phyloP scores from a whole-genome alignment of 179 eudicot genomes.

The Silene coronaria region DNA sequence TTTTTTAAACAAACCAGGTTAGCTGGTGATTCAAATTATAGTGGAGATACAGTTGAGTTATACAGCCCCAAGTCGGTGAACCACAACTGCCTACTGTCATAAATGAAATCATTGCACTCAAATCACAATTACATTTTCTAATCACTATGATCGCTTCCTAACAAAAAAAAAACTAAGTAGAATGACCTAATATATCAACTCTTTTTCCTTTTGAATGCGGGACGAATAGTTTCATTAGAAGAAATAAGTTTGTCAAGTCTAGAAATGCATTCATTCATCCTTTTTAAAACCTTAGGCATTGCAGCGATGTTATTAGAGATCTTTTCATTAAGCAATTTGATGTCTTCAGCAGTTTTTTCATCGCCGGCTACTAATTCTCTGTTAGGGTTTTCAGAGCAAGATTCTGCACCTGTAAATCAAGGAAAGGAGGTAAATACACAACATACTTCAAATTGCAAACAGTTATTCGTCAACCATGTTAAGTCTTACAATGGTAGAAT shows the following conservation, averaged over 20 bases:
- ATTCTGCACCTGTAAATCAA: constrained; percentile 24
- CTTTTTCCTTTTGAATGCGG: constrained; percentile 52
- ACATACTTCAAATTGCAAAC: not conserved
- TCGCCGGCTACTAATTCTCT: constrained; percentile 20
- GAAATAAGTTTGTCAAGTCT: constrained; percentile 53
- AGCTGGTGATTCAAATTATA: constrained; percentile 26
- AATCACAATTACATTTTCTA: constrained; percentile 21
- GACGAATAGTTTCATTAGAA: constrained; percentile 37
- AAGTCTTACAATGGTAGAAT: not conserved
- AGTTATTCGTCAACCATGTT: not conserved
- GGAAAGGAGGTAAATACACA: constrained; percentile 3
- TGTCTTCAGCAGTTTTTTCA: constrained; percentile 31
- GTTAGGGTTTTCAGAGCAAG: constrained; percentile 18
- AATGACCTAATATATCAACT: constrained; percentile 20
- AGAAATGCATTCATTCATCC: constrained; percentile 54
- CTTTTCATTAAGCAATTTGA: constrained; percentile 54
- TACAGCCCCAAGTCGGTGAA: constrained; percentile 24
- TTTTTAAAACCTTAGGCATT: constrained; percentile 46
- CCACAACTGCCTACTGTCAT: constrained; percentile 24
- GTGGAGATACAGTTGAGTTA: constrained; percentile 25
- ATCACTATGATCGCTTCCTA: constrained; percentile 14
- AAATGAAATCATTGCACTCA: constrained; percentile 27
- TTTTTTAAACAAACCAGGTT: constrained; percentile 14
- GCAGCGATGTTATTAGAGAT: constrained; percentile 48
- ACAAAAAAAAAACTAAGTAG: constrained; percentile 6